A percentile compares a stretch with the other conserved stretches of the same genome.
These are phyloP conservation scores for Monascus purpureus DNA, from an alignment of 495 filamentous ascomycete genomes.

Conservation along the genomic window DNA sequence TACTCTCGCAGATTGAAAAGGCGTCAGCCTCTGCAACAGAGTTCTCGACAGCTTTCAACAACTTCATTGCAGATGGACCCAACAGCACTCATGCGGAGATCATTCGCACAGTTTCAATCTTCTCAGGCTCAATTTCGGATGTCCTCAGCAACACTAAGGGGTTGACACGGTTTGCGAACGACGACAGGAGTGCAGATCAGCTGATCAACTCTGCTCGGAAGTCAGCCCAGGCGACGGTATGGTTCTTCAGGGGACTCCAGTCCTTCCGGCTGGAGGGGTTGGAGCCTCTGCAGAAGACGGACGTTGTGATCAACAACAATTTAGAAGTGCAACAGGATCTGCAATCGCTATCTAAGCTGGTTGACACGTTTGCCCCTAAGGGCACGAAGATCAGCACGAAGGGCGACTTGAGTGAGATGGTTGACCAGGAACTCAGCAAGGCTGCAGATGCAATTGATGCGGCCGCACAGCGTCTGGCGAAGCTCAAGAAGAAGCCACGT, in stretches of 20 bases:
- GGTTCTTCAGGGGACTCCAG: slow-evolving; percentile 88
- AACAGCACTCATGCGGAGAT: slow-evolving; percentile 83
- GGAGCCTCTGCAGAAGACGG: slow-evolving; percentile 76
- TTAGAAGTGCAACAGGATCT: slow-evolving; percentile 85
- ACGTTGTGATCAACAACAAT: slow-evolving; percentile 93
- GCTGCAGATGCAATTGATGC: slow-evolving; percentile 94
- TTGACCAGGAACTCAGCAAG: slow-evolving; percentile 81
- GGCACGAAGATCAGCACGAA: slow-evolving; percentile 64
- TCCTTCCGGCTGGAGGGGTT: slow-evolving; percentile 87
- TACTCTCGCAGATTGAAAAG: slow-evolving; percentile 93
- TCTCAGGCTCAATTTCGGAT: slow-evolving; percentile 81
- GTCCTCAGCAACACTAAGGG: slow-evolving; percentile 95
- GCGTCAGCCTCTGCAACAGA: slow-evolving; percentile 88
- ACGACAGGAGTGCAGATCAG: slow-evolving; percentile 84
- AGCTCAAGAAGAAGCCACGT: slow-evolving; percentile 83
- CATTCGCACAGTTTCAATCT: slow-evolving; percentile 83
- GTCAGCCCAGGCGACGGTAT: slow-evolving; percentile 77
- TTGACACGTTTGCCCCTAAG: slow-evolving; percentile 79
- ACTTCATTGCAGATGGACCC: slow-evolving; percentile 92
- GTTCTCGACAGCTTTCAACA: slow-evolving; percentile 95
- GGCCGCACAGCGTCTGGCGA: slow-evolving; percentile 73
- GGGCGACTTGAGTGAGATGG: slow-evolving; percentile 84
- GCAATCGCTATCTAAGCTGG: slow-evolving; percentile 80
- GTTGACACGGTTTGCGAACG: slow-evolving; percentile 81
- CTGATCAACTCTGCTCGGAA: slow-evolving; percentile 68